phyloP scores from a whole-genome alignment of 306 rosid genomes.

The Cucurbita ficifolia region DNA sequence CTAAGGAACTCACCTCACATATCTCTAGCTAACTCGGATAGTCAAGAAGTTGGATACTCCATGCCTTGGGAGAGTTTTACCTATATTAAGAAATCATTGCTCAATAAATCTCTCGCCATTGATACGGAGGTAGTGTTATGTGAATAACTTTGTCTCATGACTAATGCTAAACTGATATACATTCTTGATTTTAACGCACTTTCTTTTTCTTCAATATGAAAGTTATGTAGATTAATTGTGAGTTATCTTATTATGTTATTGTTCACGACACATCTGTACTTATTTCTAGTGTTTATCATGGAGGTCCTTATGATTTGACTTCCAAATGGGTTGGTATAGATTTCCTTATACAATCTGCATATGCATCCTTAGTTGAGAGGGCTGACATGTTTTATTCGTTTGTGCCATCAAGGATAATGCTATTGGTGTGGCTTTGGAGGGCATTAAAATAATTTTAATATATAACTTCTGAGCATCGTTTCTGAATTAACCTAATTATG shows the following conservation, averaged over 20 bases:
- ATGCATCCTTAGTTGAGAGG: constrained; percentile 1
- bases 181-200: neutral
- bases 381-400: neutral
- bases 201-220: constrained; percentile 3
- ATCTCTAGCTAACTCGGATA: constrained; percentile 18
- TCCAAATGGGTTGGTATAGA: neutral
- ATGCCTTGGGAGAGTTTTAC: constrained; percentile 75
- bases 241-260: neutral
- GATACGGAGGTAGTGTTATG: constrained; percentile 54
- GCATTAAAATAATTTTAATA: neutral
- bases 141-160: neutral
- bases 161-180: constrained; percentile 1
- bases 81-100: constrained; percentile 52
- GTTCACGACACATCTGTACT: neutral
- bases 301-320: neutral
- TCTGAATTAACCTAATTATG: neutral
- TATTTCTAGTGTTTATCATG: neutral
- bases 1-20: constrained; percentile 34
- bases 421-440: neutral
- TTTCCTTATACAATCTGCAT: neutral
- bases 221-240: neutral
- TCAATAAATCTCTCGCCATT: constrained; percentile 48
- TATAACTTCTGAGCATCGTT: neutral
- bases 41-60: constrained; percentile 24
- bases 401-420: neutral